Conservation (phyloP, 2,329 filamentous ascomycete species). For the Xylariaceae sp. region DNA sequence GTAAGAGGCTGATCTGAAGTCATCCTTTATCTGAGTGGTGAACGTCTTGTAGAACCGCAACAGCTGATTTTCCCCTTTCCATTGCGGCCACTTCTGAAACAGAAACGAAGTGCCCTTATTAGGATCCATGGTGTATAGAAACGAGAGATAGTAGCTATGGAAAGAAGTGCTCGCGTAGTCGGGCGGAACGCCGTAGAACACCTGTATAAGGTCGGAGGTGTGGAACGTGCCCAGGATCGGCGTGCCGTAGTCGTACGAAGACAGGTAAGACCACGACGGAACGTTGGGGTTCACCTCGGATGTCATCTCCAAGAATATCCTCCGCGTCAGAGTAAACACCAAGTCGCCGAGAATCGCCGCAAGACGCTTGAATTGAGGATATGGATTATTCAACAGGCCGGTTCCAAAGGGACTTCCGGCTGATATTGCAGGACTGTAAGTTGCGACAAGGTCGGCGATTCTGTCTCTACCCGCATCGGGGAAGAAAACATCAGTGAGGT, state of each 20-base stretch:
- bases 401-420: conserved; percentile 70
- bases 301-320: conserved; percentile 53
- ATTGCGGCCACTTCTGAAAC: conserved; percentile 36
- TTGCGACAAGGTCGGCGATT: conserved; percentile 52
- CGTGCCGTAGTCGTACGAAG: conserved; percentile 65
- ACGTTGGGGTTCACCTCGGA: conserved; percentile 48
- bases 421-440: conserved; percentile 53
- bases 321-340: conserved; percentile 66
- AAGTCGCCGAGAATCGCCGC: conserved; percentile 72
- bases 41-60: conserved; percentile 26
- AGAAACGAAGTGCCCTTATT: conserved; percentile 47
- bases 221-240: conserved; percentile 74
- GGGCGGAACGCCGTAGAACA: conserved; percentile 60
- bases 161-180: conserved; percentile 57
- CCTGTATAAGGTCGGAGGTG: conserved; percentile 61
- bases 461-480: conserved; percentile 44
- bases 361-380: conserved; percentile 71
- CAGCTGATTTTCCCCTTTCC: conserved; percentile 42
- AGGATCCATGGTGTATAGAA: conserved; percentile 65
- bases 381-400: conserved; percentile 61
- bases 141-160: conserved; percentile 66
- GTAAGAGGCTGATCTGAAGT: conserved; percentile 25
- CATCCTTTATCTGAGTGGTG: conserved; percentile 24
- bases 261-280: conserved; percentile 68
- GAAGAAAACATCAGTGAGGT: conserved; percentile 56